These are phyloP conservation scores for Rugonectria rugulosa DNA, from an alignment of 2,329 filamentous ascomycete genomes.

Conservation along the genomic window DNA sequence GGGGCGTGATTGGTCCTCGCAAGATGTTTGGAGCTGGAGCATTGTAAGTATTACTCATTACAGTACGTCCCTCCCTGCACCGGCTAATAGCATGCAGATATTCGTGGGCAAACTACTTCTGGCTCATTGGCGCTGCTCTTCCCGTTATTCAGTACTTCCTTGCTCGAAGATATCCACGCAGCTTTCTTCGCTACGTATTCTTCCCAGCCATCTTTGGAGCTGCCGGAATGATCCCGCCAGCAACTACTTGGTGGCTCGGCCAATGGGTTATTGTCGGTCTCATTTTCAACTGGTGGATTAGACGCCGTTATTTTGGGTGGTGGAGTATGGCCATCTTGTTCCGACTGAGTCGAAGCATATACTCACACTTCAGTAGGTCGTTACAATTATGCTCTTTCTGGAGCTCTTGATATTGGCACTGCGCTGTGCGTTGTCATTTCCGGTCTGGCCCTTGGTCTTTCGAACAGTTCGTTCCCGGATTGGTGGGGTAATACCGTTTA, in stretches of 20 bases:
- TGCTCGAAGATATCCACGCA: conserved; percentile 68
- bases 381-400: conserved; percentile 11
- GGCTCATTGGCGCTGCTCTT: conserved; percentile 69
- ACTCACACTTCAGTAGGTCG: not conserved
- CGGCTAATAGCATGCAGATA: conserved; percentile 48
- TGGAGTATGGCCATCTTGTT: conserved; percentile 66
- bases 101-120: conserved; percentile 72
- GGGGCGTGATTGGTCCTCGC: conserved; percentile 73
- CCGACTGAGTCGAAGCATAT: not conserved
- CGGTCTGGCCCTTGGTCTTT: conserved; percentile 6
- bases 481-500: conserved; percentile 12
- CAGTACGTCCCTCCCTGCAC: not conserved
- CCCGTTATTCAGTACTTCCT: conserved; percentile 69
- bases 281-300: conserved; percentile 73
- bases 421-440: conserved; percentile 12
- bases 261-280: conserved; percentile 71
- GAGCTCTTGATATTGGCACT: conserved; percentile 8
- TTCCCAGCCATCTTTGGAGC: conserved; percentile 74
- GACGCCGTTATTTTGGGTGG: conserved; percentile 72
- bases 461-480: not conserved
- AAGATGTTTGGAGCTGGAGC: conserved; percentile 72
- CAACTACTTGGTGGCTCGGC: conserved; percentile 71
- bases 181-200: conserved; percentile 69
- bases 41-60: conserved; percentile 40
- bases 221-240: conserved; percentile 68